A percentile compares a stretch with the other conserved stretches of the same genome.
These are phyloP conservation scores for Colletotrichum scovillei DNA, from an alignment of 2,329 filamentous ascomycete genomes.

Conservation along the genomic window DNA sequence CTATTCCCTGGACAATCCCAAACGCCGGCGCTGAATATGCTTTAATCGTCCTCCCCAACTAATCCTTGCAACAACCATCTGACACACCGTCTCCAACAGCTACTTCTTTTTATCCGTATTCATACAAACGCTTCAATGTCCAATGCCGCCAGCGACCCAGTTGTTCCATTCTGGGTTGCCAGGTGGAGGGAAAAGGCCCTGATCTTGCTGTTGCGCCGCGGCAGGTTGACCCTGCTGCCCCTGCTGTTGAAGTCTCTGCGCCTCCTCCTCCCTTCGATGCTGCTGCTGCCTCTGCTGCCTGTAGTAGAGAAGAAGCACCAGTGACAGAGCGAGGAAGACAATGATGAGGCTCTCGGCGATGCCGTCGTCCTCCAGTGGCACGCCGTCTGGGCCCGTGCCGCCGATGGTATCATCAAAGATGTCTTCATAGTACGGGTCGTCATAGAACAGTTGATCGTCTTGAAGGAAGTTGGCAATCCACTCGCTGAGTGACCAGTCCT, in stretches of 20 bases:
- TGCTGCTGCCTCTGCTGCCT: constrained; percentile 76
- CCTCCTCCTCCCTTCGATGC: constrained; percentile 54
- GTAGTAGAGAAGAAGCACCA: constrained; percentile 86
- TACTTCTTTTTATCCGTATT: neutral
- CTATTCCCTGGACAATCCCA: constrained; percentile 2
- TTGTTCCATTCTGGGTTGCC: constrained; percentile 75
- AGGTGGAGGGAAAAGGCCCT: constrained; percentile 60
- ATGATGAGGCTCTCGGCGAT: constrained; percentile 88
- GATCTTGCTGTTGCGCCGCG: constrained; percentile 41
- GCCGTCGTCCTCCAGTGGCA: constrained; percentile 75
- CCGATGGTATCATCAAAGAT: constrained; percentile 67
- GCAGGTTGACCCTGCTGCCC: constrained; percentile 41
- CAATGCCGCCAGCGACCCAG: constrained; percentile 74
- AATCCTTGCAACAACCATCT: neutral
- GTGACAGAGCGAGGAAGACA: constrained; percentile 77
- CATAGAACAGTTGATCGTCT: constrained; percentile 73
- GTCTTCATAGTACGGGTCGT: constrained; percentile 67
- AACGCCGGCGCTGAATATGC: constrained; percentile 30
- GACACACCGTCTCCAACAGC: neutral
- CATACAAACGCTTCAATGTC: constrained; percentile 53
- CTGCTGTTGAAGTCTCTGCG: constrained; percentile 43
- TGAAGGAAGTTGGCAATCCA: constrained; percentile 90
- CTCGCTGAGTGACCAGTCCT: constrained; percentile 82
- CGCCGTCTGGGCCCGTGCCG: constrained; percentile 66
- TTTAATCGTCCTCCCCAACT: constrained; percentile 15